Base-by-base conservation (phyloP, 2,329 filamentous ascomycete genomes). In the Cercospora sesami region DNA sequence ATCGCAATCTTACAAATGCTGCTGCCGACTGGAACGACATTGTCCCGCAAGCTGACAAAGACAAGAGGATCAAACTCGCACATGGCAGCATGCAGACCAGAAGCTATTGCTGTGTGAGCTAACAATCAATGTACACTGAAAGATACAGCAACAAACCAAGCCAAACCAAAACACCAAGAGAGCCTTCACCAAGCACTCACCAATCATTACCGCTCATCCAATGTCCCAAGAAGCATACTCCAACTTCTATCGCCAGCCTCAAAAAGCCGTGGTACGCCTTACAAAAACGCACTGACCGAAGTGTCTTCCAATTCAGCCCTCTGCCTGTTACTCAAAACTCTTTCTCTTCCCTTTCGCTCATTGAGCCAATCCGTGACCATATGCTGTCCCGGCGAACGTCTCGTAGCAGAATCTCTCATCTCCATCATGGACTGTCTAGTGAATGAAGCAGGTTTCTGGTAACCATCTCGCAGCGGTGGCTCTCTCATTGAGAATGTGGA, bases 281-380 rank as follows among this genome's bases (percentile, higher is more conserved):
- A 64, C 48, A 64, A 64, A 21, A 64, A 64, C 5, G 48, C 62
- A 64, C 62, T 42, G 8, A 51, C 21, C 21, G 62, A 64, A 57
- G 62, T 64, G 23, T 64, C 62, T 23, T 64, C 62, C 48, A 64
- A 39, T 51, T 64, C 62, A 14, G 62, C 62, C 7, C 62, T 51
- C 21, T 21, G 45, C 10, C 45, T 14, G 18, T 51, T 51, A 31
- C 62, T 23, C 36, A 30, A 64, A 33, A 14, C 57, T 16, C 62
- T 65, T 63, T 71, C 72, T 59, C 68, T 71, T 7, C 68, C 68
- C 59, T 70, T 72, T 63, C 72, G 71, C 66, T 71, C 74, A 57
- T 73, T 71, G 67, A 77, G 66, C 76, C 73, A 76, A 55, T 72
- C 68, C 9, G 72, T 75, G 58, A 74, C 75, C 70, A 76, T 67